A percentile compares a stretch with the other conserved stretches of the same genome.
Evolutionary conservation across 164 flowering plant species (phyloP).

Genomic region (Piper longum): DNA sequence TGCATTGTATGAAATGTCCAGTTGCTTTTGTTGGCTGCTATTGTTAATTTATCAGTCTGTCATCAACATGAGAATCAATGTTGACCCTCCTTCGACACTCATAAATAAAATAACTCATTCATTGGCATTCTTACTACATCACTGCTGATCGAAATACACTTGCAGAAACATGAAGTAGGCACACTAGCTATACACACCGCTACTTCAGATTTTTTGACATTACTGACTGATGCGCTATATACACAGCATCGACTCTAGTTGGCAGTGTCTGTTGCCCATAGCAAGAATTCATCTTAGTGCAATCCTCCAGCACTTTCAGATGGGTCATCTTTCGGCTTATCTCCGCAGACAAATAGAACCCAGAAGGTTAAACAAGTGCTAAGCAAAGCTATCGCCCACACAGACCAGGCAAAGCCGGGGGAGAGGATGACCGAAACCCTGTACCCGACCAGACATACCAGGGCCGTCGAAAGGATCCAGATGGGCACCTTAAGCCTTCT

Average conservation of each 20-base stretch:
- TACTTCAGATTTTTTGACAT: too few relatives aligned
- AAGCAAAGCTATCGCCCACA: conserved; percentile 3
- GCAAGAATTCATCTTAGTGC: neutral
- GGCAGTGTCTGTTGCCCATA: neutral
- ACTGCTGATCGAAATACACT: too few relatives aligned
- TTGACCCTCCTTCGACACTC: too few relatives aligned
- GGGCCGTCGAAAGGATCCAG: conserved; percentile 1
- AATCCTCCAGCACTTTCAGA: neutral
- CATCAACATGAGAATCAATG: too few relatives aligned
- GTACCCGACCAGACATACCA: neutral
- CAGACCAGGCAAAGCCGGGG: conserved; percentile 2
- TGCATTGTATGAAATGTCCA: conserved; percentile 14
- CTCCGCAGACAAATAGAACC: conserved; percentile 1
- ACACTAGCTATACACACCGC: too few relatives aligned
- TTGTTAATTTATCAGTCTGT: too few relatives aligned
- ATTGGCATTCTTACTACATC: too few relatives aligned
- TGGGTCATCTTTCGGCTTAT: neutral
- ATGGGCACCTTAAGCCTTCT: conserved; percentile 2
- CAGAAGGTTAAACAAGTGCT: conserved; percentile 2
- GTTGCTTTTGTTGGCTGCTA: too few relatives aligned
- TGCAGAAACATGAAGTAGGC: too few relatives aligned
- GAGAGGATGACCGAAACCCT: neutral
- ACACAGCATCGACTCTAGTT: neutral
- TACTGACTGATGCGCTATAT: neutral
- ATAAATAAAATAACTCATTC: too few relatives aligned